Evolutionary conservation across 2,329 filamentous ascomycete species (phyloP).

Genomic region (Colletotrichum sp.): DNA sequence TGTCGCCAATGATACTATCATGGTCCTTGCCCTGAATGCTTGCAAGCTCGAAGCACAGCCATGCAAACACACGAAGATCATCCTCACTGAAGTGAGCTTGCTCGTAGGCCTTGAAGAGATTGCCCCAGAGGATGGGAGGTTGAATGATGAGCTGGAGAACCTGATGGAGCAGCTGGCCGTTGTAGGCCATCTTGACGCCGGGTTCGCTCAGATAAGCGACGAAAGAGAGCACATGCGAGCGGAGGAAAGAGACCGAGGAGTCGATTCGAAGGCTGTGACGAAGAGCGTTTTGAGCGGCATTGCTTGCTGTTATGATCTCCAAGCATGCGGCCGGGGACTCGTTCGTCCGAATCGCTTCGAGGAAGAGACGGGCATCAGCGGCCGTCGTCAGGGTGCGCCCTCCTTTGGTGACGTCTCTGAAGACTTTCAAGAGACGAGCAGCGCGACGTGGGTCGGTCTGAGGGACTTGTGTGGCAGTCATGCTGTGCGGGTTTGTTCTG

Average conservation of each 20-base stretch:
- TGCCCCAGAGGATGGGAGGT: slow-evolving; percentile 58
- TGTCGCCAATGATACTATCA: slow-evolving; percentile 22
- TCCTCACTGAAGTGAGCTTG: slow-evolving; percentile 28
- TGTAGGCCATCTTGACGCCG: slow-evolving; percentile 49
- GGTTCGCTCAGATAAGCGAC: slow-evolving; percentile 44
- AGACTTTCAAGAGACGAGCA: slow-evolving; percentile 18
- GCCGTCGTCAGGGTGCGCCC: background rate
- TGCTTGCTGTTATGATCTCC: slow-evolving; percentile 28
- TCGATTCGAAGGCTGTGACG: slow-evolving; percentile 28
- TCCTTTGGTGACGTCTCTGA: slow-evolving; percentile 19
- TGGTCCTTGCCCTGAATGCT: slow-evolving; percentile 32
- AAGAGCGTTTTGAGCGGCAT: slow-evolving; percentile 24
- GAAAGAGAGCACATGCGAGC: slow-evolving; percentile 34
- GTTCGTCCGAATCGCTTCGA: slow-evolving; percentile 25
- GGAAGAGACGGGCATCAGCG: slow-evolving; percentile 28
- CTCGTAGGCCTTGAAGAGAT: slow-evolving; percentile 39
- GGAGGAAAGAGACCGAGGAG: slow-evolving; percentile 31
- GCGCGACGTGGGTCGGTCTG: background rate
- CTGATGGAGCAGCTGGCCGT: slow-evolving; percentile 52
- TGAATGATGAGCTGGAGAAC: slow-evolving; percentile 51
- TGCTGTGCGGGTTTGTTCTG: background rate
- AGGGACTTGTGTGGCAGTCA: background rate
- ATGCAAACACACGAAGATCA: slow-evolving; percentile 44
- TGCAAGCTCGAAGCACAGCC: slow-evolving; percentile 54
- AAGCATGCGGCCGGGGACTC: slow-evolving; percentile 25